Evolutionary conservation across 2,329 filamentous ascomycete genomes (phyloP).

Genomic region (Aspergillus sojae): DNA sequence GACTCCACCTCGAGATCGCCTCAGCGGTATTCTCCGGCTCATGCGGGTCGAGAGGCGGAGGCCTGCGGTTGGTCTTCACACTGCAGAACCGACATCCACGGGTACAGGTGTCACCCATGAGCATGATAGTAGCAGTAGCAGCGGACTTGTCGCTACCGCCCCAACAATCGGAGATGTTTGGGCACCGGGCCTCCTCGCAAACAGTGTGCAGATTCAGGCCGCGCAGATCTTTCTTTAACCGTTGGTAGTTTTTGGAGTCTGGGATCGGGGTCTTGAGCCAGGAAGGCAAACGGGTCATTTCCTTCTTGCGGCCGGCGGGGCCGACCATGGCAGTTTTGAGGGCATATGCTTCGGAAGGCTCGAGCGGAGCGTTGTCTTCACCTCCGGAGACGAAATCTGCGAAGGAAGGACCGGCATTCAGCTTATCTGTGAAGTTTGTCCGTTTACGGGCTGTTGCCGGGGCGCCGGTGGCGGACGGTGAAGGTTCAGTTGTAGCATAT

Average conservation of each 20-base stretch:
- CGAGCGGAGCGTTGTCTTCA: conserved; percentile 45
- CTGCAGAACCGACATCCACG: conserved; percentile 95
- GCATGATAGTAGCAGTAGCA: conserved; percentile 97
- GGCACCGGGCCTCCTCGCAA: conserved; percentile 95
- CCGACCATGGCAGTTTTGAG: conserved; percentile 65
- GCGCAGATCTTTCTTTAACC: conserved; percentile 89
- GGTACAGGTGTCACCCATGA: conserved; percentile 98
- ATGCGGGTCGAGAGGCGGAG: conserved; percentile 85
- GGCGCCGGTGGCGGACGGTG: conserved; percentile 35
- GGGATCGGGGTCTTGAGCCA: conserved; percentile 98
- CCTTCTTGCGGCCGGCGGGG: conserved; percentile 63
- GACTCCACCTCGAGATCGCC: conserved; percentile 85
- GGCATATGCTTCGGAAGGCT: conserved; percentile 57
- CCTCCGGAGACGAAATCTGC: conserved; percentile 60
- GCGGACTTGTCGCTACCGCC: conserved; percentile 84
- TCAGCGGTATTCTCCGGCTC: conserved; percentile 97
- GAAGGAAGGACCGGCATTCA: conserved; percentile 68
- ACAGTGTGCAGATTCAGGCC: conserved; percentile 92
- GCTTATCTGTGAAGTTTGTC: conserved; percentile 63
- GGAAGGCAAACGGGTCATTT: conserved; percentile 75
- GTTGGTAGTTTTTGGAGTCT: conserved; percentile 82
- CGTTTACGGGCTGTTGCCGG: conserved; percentile 59
- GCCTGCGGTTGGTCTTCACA: conserved; percentile 81
- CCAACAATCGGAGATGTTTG: conserved; percentile 98
- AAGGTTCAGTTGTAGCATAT: conserved; percentile 44